Base-by-base conservation (phyloP, 2,329 filamentous ascomycete species). In the Hypocrella siamensis region DNA sequence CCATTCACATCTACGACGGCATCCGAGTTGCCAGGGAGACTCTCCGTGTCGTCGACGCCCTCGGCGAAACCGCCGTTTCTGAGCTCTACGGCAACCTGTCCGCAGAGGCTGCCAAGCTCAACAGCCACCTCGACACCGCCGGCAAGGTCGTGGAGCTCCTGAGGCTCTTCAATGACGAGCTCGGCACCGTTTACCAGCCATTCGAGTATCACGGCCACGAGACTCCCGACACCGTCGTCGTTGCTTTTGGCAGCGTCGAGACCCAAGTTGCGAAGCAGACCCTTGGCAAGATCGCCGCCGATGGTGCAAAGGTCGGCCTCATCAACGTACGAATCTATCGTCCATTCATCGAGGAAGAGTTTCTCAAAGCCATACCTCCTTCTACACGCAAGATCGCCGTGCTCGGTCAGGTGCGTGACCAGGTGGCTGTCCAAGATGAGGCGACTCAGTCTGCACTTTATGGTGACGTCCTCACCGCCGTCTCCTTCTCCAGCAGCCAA, bases 181-280 rank as follows among this genome's bases (percentile, higher is more conserved):
- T 98, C 17, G 90, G 88, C 36, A 96, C 90, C 28, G 76, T 88
- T 42, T 98, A 98, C 53, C 71, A 78, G 46, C 74, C 84, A 6
- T 98, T 96, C 45, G 90, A 98, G 59, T 98, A 98, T 60, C 71
- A 79, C 46, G 90, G 90, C 17, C 84, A 96, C 50, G 63, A 71
- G 30, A 63, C 74, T 27, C 74, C 90, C 4, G 80, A 88, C 41
- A 75, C 76, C 8, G 84, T 98, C 12, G 62, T 96, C 21, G 85
- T 96, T 19, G 81, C 84, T 28, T 94, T 98, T 45, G 90, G 90
- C 43, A 93, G 84, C 37, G 74, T 86, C 5, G 90, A 98, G 61
- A 75, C 82, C 11, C 85, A 90, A 45, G 62, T 96, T 38, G 75
- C 84, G 35, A 76, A 79, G 41, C 84, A 94, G 57, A 73, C 93